Evolutionary conservation across 2,329 filamentous ascomycete genomes (phyloP), one percentile per base, ranked within the genome.

Genomic region (Moelleriella libera): DNA sequence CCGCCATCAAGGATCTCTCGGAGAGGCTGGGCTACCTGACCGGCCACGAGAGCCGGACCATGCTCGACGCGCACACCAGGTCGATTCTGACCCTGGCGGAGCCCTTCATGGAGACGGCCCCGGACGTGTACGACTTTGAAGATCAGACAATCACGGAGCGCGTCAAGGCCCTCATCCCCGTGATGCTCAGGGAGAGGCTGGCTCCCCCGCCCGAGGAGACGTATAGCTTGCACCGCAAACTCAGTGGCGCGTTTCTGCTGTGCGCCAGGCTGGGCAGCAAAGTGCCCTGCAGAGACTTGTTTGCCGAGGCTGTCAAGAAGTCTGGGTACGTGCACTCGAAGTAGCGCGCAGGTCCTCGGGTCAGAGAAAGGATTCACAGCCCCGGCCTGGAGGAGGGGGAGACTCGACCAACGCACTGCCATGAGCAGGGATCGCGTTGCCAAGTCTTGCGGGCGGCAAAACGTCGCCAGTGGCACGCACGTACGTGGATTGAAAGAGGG

Each of bases 81-180:
- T 92, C 85, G 1, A 83, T 98, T 30, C 69, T 94, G 44, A 95
- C 89, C 0, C 78, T 98, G 1, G 89, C 90, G 0, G 92, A 98
- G 63, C 92, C 92, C 0, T 98, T 97, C 67, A 71, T 84, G 55
- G 72, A 72, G 4, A 75, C 71, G 1, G 86, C 88, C 0, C 86
- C 88, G 0, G 83, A 85, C 45, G 67, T 94, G 0, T 98, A 98
- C 63, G 88, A 98, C 62, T 98, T 98, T 65, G 71, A 78, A 50
- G 80, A 90, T 58, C 92, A 98, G 70, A 98, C 90, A 1, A 97
- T 98, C 55, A 98, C 92, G 1, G 89, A 97, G 59, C 76, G 94
- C 43, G 90, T 98, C 49, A 82, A 89, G 58, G 76, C 72, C 4
- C 74, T 94, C 47, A 97, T 98, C 54, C 92, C 92, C 12, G 70